A percentile compares a stretch with the other conserved stretches of the same genome.
phyloP scores from a whole-genome alignment of 176 grass and related monocot species.

The Bothriochloa decipiens region DNA sequence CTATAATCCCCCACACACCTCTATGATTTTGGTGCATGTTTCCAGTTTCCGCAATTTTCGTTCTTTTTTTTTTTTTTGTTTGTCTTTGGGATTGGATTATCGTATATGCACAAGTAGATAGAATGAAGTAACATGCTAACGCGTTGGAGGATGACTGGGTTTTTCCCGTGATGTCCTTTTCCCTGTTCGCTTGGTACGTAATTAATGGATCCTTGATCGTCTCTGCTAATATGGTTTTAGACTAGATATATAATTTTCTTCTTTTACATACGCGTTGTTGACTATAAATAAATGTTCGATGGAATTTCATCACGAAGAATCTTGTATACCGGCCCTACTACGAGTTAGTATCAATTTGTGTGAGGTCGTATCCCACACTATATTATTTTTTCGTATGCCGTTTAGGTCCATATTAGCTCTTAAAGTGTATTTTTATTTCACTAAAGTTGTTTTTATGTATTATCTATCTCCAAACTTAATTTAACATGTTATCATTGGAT shows the following conservation, averaged over 20 bases:
- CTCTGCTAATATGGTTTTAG: not conserved
- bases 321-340: not conserved
- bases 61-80: not conserved
- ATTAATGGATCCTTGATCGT: not conserved
- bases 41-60: not conserved
- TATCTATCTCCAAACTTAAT: too few relatives aligned
- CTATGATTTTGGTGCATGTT: not conserved
- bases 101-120: not conserved
- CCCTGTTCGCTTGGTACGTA: not conserved
- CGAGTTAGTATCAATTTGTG: too few relatives aligned
- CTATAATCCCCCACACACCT: not conserved
- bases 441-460: too few relatives aligned
- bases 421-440: too few relatives aligned
- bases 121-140: slow-evolving; percentile 6
- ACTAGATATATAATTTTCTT: not conserved
- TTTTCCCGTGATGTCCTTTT: not conserved
- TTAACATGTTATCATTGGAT: too few relatives aligned
- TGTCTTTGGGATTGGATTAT: not conserved
- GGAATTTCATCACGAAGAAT: not conserved
- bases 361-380: too few relatives aligned
- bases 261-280: not conserved
- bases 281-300: not conserved
- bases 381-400: too few relatives aligned
- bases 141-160: not conserved
- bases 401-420: too few relatives aligned